A percentile compares a stretch with the other conserved stretches of the same genome.
Evolutionary conservation across 1,284 basidiomycete genomes (phyloP).

Genomic region (Cutaneotrichosporon arboriforme): DNA sequence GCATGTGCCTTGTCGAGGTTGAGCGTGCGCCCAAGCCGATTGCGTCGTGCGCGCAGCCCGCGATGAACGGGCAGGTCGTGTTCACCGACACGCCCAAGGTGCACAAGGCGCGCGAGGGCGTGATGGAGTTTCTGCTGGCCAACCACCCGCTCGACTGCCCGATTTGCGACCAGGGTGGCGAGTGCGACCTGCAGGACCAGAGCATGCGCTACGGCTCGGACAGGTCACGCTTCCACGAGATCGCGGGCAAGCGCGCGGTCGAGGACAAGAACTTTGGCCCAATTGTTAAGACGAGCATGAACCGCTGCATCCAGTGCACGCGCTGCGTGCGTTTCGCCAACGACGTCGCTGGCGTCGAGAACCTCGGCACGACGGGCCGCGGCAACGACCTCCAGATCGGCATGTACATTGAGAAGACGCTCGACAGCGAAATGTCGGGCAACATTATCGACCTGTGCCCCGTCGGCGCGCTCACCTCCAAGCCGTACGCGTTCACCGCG

Average conservation of each 20-base stretch:
- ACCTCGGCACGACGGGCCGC: conserved; percentile 92
- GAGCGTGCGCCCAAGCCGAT: conserved; percentile 92
- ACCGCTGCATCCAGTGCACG: conserved; percentile 98
- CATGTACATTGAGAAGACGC: conserved; percentile 94
- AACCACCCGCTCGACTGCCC: conserved; percentile 99
- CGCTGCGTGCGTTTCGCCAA: conserved; percentile 98
- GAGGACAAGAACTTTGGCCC: conserved; percentile 99
- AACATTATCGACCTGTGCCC: conserved; percentile 94
- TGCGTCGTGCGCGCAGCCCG: conserved; percentile 79
- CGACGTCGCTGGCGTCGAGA: conserved; percentile 97
- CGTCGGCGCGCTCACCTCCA: conserved; percentile 95
- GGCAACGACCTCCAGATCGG: conserved; percentile 99
- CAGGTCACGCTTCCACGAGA: conserved; percentile 95
- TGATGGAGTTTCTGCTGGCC: conserved; percentile 97
- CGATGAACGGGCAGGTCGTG: conserved; percentile 93
- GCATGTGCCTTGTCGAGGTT: conserved; percentile 92
- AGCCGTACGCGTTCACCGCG: conserved; percentile 95
- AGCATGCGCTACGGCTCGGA: conserved; percentile 99
- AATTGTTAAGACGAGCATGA: conserved; percentile 98
- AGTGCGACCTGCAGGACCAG: conserved; percentile 99
- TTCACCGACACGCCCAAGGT: conserved; percentile 93
- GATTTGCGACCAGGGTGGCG: conserved; percentile 95
- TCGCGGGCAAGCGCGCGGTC: conserved; percentile 93
- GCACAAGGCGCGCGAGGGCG: conserved; percentile 86
- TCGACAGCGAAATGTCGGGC: conserved; percentile 96